Percentiles rank a stretch among this genome's conserved stretches.
phyloP scores from a whole-genome alignment of 176 grass and related monocot genomes.

The Carex kokanica region DNA sequence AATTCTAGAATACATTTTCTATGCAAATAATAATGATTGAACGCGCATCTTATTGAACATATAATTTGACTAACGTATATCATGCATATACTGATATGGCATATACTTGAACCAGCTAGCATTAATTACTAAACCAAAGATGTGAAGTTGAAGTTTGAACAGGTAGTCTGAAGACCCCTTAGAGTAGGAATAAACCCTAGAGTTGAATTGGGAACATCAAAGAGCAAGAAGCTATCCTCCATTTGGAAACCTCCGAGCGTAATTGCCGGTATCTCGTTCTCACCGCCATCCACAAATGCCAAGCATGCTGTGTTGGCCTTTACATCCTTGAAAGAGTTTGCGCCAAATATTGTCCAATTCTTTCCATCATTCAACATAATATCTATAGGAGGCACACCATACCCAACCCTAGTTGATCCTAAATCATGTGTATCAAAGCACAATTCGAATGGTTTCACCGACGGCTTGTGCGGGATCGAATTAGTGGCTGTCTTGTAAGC shows the following conservation, averaged over 20 bases:
- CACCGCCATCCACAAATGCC: constrained; percentile 34
- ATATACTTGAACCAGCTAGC: neutral
- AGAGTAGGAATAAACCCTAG: constrained; percentile 37
- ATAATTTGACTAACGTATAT: neutral
- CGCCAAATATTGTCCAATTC: constrained; percentile 40
- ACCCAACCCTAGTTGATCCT: constrained; percentile 30
- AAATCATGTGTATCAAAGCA: constrained; percentile 35
- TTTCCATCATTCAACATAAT: constrained; percentile 38
- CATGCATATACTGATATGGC: too few species aligned
- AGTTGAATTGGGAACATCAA: constrained; percentile 36
- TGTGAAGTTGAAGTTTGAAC: constrained; percentile 39
- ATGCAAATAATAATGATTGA: neutral
- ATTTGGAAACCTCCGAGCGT: constrained; percentile 45
- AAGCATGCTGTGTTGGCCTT: constrained; percentile 34
- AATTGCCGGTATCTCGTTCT: constrained; percentile 25
- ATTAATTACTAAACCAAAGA: neutral
- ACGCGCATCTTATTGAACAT: neutral
- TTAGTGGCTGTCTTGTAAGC: constrained; percentile 32
- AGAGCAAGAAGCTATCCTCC: constrained; percentile 52
- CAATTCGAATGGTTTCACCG: constrained; percentile 43
- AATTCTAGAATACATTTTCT: neutral
- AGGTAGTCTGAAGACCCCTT: constrained; percentile 26
- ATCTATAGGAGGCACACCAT: constrained; percentile 33
- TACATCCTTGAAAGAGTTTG: constrained; percentile 39
- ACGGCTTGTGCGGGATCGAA: constrained; percentile 6